Base-by-base conservation (phyloP, 305 asterid genomes). In the Fraxinus platypoda region DNA sequence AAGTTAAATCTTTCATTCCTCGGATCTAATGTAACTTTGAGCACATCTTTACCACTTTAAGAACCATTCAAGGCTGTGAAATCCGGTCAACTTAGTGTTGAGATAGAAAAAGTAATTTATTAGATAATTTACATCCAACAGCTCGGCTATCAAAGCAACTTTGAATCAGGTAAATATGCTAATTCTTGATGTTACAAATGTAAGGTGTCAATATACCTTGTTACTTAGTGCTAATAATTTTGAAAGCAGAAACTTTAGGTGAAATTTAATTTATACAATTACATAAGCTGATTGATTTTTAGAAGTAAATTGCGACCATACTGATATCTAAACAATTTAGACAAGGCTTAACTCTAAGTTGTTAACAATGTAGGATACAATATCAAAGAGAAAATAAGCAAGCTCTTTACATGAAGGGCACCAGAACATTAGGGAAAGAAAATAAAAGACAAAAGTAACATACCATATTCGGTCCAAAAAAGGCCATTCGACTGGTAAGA, bases 391-490 rank as follows among this genome's bases (percentile, higher is more conserved):
- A 23, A 6, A 64, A 64, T 21, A 6, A 1, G 26, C 70, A 57
- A 57, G 12, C 7, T 57, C 70, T 19, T 57, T 17, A 6, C 49
- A 5, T 57, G 15, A 25, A 33, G 33, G 34, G 2, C 73, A 9
- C 73, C 71, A 64, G 33, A 59, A 2, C 9, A 7, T 0, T 28
- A 4, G 33, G 17, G 31, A 81, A 78, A 64, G 19, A 9, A 9
- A 72, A 23, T 1, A 37, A 43, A 12, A 78, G 5, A 64, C 37
- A 23, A 46, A 81, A 62, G 11, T 43, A 41, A 28, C 70, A 75
- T 88, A 95, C 99, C 99, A 94, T 94, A 83, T 91, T 88, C 1
- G 98, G 99, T 37, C 99, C 99, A 84, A 96, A 96, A 75, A 90
- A 85, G 49, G 95, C 91, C 99, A 96, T 96, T 64, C 99, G 98